Evolutionary conservation across 2,329 filamentous ascomycete genomes (phyloP), one percentile per base, ranked within the genome.

Genomic region (Phialophora chinensis): DNA sequence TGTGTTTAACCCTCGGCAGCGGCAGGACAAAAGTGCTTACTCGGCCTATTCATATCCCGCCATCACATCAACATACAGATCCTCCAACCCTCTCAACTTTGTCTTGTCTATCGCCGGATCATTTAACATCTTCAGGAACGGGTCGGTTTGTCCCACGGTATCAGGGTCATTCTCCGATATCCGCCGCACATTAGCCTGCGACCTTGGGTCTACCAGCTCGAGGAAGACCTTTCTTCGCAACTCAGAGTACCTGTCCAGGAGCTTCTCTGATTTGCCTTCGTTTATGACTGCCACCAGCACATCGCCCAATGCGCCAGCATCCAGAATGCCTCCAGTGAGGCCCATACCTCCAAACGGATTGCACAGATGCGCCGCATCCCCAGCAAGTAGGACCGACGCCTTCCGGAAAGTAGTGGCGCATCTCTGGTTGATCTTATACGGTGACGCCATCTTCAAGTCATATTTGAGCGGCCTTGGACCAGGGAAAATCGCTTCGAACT

Each of bases 241-340:
- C 31, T 79, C 75, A 31, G 75, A 75, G 65, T 82, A 82, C 44
- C 74, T 77, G 69, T 82, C 78, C 11, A 83, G 73, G 42, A 83
- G 81, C 11, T 59, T 66, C 4, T 79, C 77, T 62, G 78, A 76
- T 2, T 77, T 76, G 5, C 75, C 66, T 1, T 20, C 75, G 20
- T 59, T 44, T 0, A 44, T 27, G 5, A 59, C 35, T 23, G 33
- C 56, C 10, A 59, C 73, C 12, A 89, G 79, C 70, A 86, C 87
- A 71, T 90, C 86, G 65, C 82, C 86, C 6, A 89, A 79, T 0
- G 85, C 85, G 11, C 85, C 86, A 2, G 87, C 82, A 69, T 89
- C 87, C 17, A 86, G 84, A 61, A 90, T 86, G 0, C 87, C 87
- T 4, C 87, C 86, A 0, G 86, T 88, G 59, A 89, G 83, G 1